Evolutionary conservation across 495 filamentous ascomycete genomes (phyloP).

Genomic region (Talaromyces stipitatus): DNA sequence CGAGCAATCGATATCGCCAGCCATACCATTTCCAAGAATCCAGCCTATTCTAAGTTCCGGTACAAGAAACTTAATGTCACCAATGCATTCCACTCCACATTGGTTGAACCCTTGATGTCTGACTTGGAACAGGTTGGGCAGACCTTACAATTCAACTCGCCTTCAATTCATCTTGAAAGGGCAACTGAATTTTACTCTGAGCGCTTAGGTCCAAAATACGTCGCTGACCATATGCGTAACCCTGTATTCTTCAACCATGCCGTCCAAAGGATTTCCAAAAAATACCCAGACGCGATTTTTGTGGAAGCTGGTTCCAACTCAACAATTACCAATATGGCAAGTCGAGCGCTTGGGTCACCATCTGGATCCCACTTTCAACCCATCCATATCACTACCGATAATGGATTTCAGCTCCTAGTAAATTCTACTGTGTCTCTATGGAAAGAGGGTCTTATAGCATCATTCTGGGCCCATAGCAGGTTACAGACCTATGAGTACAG

Average conservation of each 20-base stretch:
- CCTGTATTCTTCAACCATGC: slow-evolving; percentile 47
- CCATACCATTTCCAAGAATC: slow-evolving; percentile 2
- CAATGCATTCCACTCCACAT: slow-evolving; percentile 40
- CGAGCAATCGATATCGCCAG: slow-evolving; percentile 20
- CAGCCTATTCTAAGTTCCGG: slow-evolving; percentile 10
- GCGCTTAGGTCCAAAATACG: slow-evolving; percentile 27
- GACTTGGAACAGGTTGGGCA: slow-evolving; percentile 18
- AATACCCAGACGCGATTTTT: slow-evolving; percentile 29
- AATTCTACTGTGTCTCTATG: slow-evolving; percentile 40
- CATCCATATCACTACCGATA: slow-evolving; percentile 29
- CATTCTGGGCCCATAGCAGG: slow-evolving; percentile 43
- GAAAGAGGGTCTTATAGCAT: slow-evolving; percentile 28
- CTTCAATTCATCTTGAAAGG: slow-evolving; percentile 23
- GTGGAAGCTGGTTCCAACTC: slow-evolving; percentile 47
- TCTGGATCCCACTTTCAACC: slow-evolving; percentile 25
- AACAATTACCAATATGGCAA: slow-evolving; percentile 36
- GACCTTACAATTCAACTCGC: slow-evolving; percentile 17
- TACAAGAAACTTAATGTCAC: slow-evolving; percentile 34
- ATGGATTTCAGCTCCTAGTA: slow-evolving; percentile 21
- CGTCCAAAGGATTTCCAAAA: slow-evolving; percentile 29
- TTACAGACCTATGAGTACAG: slow-evolving; percentile 13
- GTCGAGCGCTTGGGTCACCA: slow-evolving; percentile 18
- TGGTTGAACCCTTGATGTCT: slow-evolving; percentile 31
- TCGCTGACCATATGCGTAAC: slow-evolving; percentile 38
- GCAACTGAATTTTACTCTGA: slow-evolving; percentile 21